Evolutionary conservation across 495 filamentous ascomycete species (phyloP).

Genomic region (Penicillium diatomitis): DNA sequence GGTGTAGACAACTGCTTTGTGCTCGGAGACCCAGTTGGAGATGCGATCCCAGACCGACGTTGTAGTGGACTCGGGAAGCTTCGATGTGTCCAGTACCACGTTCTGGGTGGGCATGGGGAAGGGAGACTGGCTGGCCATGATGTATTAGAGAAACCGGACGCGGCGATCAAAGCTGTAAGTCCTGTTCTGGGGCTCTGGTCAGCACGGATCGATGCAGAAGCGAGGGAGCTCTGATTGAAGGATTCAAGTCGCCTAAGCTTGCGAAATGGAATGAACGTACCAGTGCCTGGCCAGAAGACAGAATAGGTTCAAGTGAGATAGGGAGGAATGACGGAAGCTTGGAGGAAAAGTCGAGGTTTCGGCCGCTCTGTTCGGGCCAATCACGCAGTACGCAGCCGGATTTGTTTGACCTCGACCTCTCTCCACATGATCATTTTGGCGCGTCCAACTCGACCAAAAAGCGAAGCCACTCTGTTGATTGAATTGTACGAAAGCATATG

Average conservation of each 20-base stretch:
- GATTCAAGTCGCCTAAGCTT: not conserved
- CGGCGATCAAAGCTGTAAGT: conserved; percentile 15
- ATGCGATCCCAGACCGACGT: conserved; percentile 81
- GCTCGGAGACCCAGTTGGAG: conserved; percentile 86
- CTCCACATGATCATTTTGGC: conserved; percentile 11
- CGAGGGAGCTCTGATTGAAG: conserved; percentile 1
- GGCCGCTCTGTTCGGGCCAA: conserved; percentile 22
- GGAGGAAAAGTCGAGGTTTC: conserved; percentile 28
- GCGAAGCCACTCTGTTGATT: not conserved
- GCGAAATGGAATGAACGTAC: conserved; percentile 4
- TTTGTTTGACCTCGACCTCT: conserved; percentile 5
- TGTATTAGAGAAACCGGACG: conserved; percentile 19
- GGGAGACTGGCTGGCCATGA: conserved; percentile 34
- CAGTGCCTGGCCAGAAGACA: conserved; percentile 15
- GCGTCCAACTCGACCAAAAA: conserved; percentile 5
- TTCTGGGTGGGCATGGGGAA: conserved; percentile 31
- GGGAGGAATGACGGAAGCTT: conserved; percentile 25
- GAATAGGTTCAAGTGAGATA: conserved; percentile 18
- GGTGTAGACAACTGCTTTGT: conserved; percentile 92
- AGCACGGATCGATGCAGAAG: not conserved
- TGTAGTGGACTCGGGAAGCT: conserved; percentile 39
- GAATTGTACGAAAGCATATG: too few relatives aligned
- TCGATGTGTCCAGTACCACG: conserved; percentile 42
- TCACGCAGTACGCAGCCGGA: conserved; percentile 24
- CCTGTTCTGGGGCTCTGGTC: conserved; percentile 8